Base-by-base conservation (phyloP, 257 asterid genomes). In the Lycium ferocissimum region DNA sequence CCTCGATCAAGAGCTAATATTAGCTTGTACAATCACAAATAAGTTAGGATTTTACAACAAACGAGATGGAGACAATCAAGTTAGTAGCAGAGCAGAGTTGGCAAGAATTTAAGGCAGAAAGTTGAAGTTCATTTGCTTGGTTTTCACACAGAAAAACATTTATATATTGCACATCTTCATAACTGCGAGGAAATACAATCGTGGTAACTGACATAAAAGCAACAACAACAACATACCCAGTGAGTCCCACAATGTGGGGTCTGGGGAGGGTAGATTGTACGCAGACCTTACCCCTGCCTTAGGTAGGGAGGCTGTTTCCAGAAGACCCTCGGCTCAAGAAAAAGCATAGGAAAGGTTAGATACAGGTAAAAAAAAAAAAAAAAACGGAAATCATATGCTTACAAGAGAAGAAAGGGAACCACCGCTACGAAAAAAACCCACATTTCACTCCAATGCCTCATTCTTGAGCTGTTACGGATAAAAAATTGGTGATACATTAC, bases 371-470 rank as follows among this genome's bases (percentile, higher is more conserved):
- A n/a, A n/a, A n/a, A n/a, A 45, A 58, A 58, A 9, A 35, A 66
- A 67, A 7, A 5, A 14, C 0, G 17, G 2, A 72, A 43, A 43
- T 43, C 80, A 43, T 43, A 11, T n/a, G 37, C 18, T n/a, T n/a
- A 72, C 5, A 57, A 72, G 56, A 72, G 17, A 20, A 84, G 81
- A 79, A 83, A 67, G 87, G 83, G 66, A 84, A 62, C 84, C 84
- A 72, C 85, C 81, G 69, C 22, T 10, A 40, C 73, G 33, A 73
- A 80, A 80, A 80, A 65, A 13, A 67, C 80, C 81, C 80, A 67
- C 80, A 49, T 22, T 49, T 78, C 82, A 53, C 84, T 62, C 72
- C 7, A 81, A 56, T 35, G 66, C 88, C 84, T 83, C 88, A 76
- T 56, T 67, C 86, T 26, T 75, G 62, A 22, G 8, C 61, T 75